Evolutionary conservation across 1,284 basidiomycete genomes (phyloP).

Genomic region (Takashimella tepidaria): DNA sequence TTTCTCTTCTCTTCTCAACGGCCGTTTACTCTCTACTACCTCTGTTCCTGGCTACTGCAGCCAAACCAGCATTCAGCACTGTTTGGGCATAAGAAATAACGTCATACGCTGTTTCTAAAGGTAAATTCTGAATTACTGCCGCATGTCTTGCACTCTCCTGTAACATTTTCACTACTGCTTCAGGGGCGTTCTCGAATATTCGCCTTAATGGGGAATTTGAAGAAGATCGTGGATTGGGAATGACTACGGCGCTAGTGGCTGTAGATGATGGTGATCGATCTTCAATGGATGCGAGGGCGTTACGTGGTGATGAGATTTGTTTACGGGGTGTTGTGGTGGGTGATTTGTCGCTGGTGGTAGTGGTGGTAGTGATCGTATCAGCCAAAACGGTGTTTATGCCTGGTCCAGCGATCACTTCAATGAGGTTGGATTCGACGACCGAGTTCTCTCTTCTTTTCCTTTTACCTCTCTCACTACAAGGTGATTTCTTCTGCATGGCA

Average conservation of each 20-base stretch:
- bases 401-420: not conserved
- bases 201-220: not conserved
- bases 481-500: not conserved
- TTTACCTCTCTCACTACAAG: too few relatives aligned
- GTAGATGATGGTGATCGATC: not conserved
- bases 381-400: not conserved
- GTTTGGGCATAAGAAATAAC: not conserved
- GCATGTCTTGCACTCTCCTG: slow-evolving; percentile 18
- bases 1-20: too few relatives aligned
- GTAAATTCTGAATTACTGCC: slow-evolving; percentile 18
- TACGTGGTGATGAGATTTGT: not conserved
- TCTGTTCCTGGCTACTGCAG: not conserved
- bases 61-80: not conserved
- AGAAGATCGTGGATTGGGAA: not conserved
- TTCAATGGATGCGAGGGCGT: not conserved
- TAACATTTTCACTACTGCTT: slow-evolving; percentile 13
- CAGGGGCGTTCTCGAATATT: not conserved
- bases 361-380: not conserved
- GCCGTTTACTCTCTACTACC: too few relatives aligned
- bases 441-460: too few relatives aligned
- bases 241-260: too few relatives aligned
- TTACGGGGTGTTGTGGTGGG: not conserved
- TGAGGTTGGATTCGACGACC: not conserved
- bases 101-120: not conserved
- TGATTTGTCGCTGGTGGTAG: not conserved